Base-by-base conservation (phyloP, 2,329 filamentous ascomycete species). In the Dothideomycetes sp. region DNA sequence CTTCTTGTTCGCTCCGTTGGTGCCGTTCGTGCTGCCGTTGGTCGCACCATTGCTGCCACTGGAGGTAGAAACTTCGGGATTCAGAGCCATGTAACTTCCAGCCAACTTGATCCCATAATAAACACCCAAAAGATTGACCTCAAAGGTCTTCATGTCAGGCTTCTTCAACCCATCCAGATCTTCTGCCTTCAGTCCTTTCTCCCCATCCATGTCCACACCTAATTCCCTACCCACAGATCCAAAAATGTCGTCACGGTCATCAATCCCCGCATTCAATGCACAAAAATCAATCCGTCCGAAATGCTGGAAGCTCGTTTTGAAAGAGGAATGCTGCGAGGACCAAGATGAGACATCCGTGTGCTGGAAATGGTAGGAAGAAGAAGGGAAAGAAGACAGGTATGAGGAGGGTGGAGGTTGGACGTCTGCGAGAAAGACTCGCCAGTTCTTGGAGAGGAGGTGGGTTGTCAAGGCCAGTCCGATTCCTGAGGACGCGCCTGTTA, bases 401-500 rank as follows among this genome's bases (percentile, higher is more conserved):
- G 28, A 19, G 17, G 45, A 28, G 15, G 55, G 52, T 5, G 62
- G 60, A 1, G 54, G 43, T 36, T 69, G 65, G 29, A 69, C 45
- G 44, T 70, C 67, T 13, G 60, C 63, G 46, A 69, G 60, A n/a
- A 64, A 57, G 23, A 69, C 63, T 43, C 53, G 50, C 57, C 60
- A 69, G 45, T 51, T 48, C 43, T 58, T 55, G 23, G 51, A 41
- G 40, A 61, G 48, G 15, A 69, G 58, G 43, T 67, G 62, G 12
- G 59, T 61, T 13, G 64, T 62, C 9, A 67, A 51, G 9, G 59
- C 61, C 13, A 67, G 60, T 30, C 65, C 65, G 29, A 69, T 66
- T 43, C 66, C 66, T 38, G 62, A 64, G 32, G 58, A 62, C 15
- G 58, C 65, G 15, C 65, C 66, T 13, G 65, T 69, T 15, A 68